These are phyloP conservation scores for Hymenoscyphus infarciens DNA, from an alignment of 2,329 filamentous ascomycete species.

Conservation along the genomic window DNA sequence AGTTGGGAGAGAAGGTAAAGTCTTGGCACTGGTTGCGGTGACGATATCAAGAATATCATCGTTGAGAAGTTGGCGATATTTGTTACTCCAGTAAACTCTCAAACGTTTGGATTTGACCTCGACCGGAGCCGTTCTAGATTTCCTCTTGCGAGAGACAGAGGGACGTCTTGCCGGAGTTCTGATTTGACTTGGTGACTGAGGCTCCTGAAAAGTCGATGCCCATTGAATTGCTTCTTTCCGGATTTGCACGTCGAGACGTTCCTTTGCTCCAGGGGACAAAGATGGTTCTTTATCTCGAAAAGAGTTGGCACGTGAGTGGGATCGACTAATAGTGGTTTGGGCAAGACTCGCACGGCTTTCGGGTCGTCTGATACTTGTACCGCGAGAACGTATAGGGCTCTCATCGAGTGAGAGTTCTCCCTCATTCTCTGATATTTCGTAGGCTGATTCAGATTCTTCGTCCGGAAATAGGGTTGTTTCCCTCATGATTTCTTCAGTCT, in stretches of 20 bases:
- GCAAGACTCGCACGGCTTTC: not conserved
- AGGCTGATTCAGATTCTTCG: slow-evolving; percentile 31
- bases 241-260: slow-evolving; percentile 12
- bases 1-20: slow-evolving; percentile 35
- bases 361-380: slow-evolving; percentile 11
- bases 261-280: not conserved
- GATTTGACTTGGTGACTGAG: slow-evolving; percentile 26
- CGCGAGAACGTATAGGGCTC: not conserved
- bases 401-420: slow-evolving; percentile 16
- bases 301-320: not conserved
- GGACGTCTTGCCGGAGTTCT: slow-evolving; percentile 20
- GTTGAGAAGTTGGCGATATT: slow-evolving; percentile 52
- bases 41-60: slow-evolving; percentile 54
- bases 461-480: slow-evolving; percentile 9
- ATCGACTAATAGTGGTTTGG: not conserved
- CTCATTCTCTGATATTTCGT: slow-evolving; percentile 26
- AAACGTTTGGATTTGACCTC: slow-evolving; percentile 33
- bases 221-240: slow-evolving; percentile 24
- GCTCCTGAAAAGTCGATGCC: slow-evolving; percentile 30
- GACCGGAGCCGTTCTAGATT: slow-evolving; percentile 15
- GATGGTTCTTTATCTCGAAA: not conserved
- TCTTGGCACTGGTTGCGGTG: slow-evolving; percentile 28
- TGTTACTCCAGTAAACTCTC: slow-evolving; percentile 44
- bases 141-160: slow-evolving; percentile 23
- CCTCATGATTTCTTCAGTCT: not conserved